These are phyloP conservation scores for Solanum corneliomulleri DNA, from an alignment of 257 asterid species.

Conservation along the genomic window DNA sequence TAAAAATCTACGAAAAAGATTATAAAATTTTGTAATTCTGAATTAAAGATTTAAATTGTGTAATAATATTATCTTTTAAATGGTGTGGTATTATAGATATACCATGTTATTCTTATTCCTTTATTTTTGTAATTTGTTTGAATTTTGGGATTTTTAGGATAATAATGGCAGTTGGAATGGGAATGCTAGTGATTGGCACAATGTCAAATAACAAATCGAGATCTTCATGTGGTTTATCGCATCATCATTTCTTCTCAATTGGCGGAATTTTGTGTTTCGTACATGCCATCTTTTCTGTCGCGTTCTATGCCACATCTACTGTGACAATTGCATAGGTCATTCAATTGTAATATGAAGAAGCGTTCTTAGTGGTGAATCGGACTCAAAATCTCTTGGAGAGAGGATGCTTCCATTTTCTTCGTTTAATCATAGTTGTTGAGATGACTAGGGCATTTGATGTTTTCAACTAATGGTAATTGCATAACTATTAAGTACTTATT, in stretches of 20 bases:
- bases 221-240: conserved; percentile 60
- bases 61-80: neutral
- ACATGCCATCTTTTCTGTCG: conserved; percentile 59
- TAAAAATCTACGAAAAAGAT: neutral
- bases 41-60: neutral
- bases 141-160: conserved; percentile 29
- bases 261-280: conserved; percentile 74
- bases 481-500: neutral
- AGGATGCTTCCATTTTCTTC: neutral
- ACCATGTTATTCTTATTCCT: neutral
- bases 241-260: conserved; percentile 54
- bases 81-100: neutral
- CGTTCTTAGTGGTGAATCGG: neutral
- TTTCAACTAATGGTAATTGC: neutral
- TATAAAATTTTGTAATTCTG: neutral
- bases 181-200: conserved; percentile 68
- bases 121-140: neutral
- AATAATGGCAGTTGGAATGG: conserved; percentile 44
- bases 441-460: neutral
- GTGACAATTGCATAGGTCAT: neutral
- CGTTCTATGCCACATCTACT: conserved; percentile 49
- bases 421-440: neutral
- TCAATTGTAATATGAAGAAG: neutral
- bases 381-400: neutral
- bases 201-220: conserved; percentile 60